Conservation (phyloP, 1,139 yeast species). For the Schwanniomyces etchellsii region DNA sequence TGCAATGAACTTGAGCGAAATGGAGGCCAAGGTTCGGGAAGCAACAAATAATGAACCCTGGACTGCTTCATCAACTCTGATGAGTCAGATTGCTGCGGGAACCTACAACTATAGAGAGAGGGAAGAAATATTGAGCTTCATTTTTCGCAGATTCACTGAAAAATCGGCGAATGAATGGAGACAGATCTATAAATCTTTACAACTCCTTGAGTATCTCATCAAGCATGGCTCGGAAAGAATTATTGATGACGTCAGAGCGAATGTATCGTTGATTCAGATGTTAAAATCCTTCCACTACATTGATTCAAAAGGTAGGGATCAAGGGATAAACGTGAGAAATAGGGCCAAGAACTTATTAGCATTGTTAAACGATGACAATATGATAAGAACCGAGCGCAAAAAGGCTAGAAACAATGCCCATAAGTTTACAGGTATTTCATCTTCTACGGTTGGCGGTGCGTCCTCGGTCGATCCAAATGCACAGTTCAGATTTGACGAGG, state of each 20-base stretch:
- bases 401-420: conserved; percentile 80
- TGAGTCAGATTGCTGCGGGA: conserved; percentile 94
- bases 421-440: conserved; percentile 71
- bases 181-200: conserved; percentile 91
- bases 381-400: conserved; percentile 79
- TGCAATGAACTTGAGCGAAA: conserved; percentile 89
- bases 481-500: conserved; percentile 45
- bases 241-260: conserved; percentile 90
- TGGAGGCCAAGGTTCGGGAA: conserved; percentile 94
- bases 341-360: conserved; percentile 73
- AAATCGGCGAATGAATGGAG: conserved; percentile 98
- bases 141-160: conserved; percentile 82
- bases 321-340: conserved; percentile 92
- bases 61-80: conserved; percentile 93
- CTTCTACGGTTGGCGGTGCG: conserved; percentile 46
- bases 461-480: conserved; percentile 32
- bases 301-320: conserved; percentile 92
- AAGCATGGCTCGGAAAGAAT: conserved; percentile 93
- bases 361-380: conserved; percentile 70
- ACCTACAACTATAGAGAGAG: conserved; percentile 83
- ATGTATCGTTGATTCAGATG: conserved; percentile 78
- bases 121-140: conserved; percentile 68
- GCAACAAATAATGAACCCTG: conserved; percentile 99
- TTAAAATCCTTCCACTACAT: conserved; percentile 90
- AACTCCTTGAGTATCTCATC: conserved; percentile 81